A percentile compares a stretch with the other conserved stretches of the same genome.
Evolutionary conservation across 202 grass and related monocot species (phyloP).

Genomic region (Carex arenaria): DNA sequence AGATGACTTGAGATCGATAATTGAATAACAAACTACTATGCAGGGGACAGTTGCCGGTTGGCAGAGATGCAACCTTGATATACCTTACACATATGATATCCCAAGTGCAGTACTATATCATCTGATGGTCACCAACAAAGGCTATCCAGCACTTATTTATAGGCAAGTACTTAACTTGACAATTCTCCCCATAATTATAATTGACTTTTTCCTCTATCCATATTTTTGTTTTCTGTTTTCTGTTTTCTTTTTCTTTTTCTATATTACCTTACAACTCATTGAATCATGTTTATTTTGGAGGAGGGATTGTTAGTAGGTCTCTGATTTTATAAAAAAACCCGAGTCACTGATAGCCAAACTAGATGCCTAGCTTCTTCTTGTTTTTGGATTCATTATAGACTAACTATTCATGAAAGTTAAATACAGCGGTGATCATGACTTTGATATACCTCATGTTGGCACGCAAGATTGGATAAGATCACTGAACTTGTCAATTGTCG

Average conservation of each 20-base stretch:
- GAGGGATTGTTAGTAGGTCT: neutral
- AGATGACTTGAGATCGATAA: neutral
- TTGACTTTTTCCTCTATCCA: neutral
- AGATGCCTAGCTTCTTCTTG: neutral
- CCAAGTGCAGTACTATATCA: constrained; percentile 40
- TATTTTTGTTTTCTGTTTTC: neutral
- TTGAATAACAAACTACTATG: neutral
- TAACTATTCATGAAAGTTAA: neutral
- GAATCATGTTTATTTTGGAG: neutral
- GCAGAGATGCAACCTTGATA: constrained; percentile 35
- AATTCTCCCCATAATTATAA: no score
- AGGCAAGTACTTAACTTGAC: constrained; percentile 28
- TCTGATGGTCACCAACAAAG: constrained; percentile 49
- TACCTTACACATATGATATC: constrained; percentile 44
- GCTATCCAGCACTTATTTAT: constrained; percentile 44
- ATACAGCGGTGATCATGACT: constrained; percentile 58
- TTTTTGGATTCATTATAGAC: neutral
- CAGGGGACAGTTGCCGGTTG: constrained; percentile 61
- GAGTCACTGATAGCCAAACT: neutral
- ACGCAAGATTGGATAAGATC: constrained; percentile 59
- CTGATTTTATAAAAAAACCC: neutral
- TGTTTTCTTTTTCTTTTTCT: neutral
- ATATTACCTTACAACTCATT: neutral
- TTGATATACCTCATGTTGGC: neutral
- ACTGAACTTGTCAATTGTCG: constrained; percentile 47